Base-by-base conservation (phyloP, 2,329 filamentous ascomycete genomes). In the Purpureocillium lavendulum region DNA sequence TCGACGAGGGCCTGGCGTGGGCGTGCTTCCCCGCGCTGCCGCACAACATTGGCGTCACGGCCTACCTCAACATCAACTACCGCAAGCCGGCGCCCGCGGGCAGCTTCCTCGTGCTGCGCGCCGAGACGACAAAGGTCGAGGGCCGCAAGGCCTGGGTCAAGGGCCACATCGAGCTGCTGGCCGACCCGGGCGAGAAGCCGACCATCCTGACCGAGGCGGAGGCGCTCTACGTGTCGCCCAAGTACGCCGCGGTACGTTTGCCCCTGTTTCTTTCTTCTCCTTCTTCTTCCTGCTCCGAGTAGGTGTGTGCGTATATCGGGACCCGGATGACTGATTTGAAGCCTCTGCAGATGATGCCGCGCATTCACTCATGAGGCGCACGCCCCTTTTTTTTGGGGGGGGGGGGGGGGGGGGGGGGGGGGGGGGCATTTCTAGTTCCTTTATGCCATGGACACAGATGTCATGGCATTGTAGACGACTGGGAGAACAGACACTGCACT, bases 121-220 rank as follows among this genome's bases (percentile, higher is more conserved):
- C 87, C 4, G 76, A 79, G 57, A 95, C 89, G 15, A 81, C 77
- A 9, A 89, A 84, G 66, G 84, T 90, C 2, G 88, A 97, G 57
- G 90, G 92, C 1, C 74, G 92, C 45, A 97, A 97, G 68, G 90
- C 88, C 11, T 96, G 87, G 87, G 87, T 96, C 1, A 82, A 85
- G 64, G 92, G 87, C 2, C 76, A 78, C 50, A 81, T 97, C 52
- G 88, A 95, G 72, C 82, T 86, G 40, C 63, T 97, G 44, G 75
- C 76, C 7, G 42, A 71, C 67, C 66, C 49, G 28, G 77, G 77
- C 8, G 73, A 81, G 60, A 68, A 72, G 50, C 80, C 81, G 1
- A 63, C 72, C 13, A 72, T 89, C 35, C 60, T 96, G 43, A 87
- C 84, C 7, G 86, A 94, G 63, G 90, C 87, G 0, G 83, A 84